Evolutionary conservation across 176 grass and related monocot species (phyloP), one percentile per base, ranked within the genome.

Genomic region (Oryza longistaminata): DNA sequence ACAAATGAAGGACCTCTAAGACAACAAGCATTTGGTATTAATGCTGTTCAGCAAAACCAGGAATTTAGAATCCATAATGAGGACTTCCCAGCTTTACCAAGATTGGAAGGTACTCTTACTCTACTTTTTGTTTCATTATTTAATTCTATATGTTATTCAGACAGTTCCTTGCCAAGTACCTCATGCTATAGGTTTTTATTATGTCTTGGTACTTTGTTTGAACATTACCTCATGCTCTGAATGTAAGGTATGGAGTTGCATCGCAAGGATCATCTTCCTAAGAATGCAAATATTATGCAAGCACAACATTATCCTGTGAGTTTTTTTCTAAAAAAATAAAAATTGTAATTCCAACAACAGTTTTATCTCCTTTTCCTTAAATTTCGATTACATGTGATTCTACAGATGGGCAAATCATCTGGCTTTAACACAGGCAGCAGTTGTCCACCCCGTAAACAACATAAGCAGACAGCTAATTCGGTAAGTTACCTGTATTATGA

Each of bases 21-120:
- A 78, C 95, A 95, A 61, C 96, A 95, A 90, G 91, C 90, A 55
- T 87, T 93, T 13, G 86, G 90, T 82, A 89, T 92, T 76, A 92
- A 76, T 73, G n/a, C 92, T 60, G 94, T 94, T 40, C 94, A 97
- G 74, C 92, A 94, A 92, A 97, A 90, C 71, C 92, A 94, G 75
- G 94, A 94, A 88, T 97, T 97, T 68, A 94, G 92, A 88, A 97
- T 97, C 67, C 94, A 97, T 76, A 97, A 97, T 69, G 94, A 97
- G 88, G 94, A 97, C 87, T 97, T 97, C 79, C 94, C 92, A 86
- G 94, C 92, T 80, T 97, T 97, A 74, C 94, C 94, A 88, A 92
- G 92, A 85, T 94, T 88, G 90, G 94, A 97, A 94, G 94, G 94
- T 97, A 85, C 10, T 80, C 19, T 64, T 73, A 64, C 2, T 11